phyloP scores from a whole-genome alignment of 2,329 filamentous ascomycete species.

The Ceratocystis cacaofunesta region DNA sequence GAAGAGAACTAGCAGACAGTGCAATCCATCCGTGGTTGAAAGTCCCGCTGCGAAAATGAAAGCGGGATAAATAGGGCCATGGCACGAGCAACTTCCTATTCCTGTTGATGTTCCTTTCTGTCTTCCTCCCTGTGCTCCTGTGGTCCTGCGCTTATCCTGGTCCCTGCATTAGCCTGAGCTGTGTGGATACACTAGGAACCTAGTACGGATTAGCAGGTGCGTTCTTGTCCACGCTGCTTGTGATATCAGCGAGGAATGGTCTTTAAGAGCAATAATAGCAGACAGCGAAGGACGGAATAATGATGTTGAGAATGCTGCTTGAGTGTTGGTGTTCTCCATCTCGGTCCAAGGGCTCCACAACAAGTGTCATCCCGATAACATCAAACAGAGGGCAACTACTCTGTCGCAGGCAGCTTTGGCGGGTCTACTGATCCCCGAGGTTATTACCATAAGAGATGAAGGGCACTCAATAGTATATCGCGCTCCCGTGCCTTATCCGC shows the following conservation, averaged over 20 bases:
- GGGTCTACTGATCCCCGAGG: background rate
- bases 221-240: background rate
- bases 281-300: background rate
- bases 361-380: background rate
- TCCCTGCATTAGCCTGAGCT: conserved; percentile 3
- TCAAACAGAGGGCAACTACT: background rate
- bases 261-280: background rate
- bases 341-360: background rate
- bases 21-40: background rate
- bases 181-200: background rate
- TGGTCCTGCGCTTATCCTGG: background rate
- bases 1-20: background rate
- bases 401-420: background rate
- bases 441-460: background rate
- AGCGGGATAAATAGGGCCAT: background rate
- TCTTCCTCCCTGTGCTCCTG: background rate
- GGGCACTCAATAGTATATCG: background rate
- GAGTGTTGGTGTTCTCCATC: no score
- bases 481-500: background rate
- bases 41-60: background rate
- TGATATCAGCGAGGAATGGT: background rate
- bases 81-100: background rate
- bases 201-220: background rate
- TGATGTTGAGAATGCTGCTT: background rate
- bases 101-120: background rate